Conservation (phyloP, 805 yeast species). For the Tetrapisispora iriomotensis region DNA sequence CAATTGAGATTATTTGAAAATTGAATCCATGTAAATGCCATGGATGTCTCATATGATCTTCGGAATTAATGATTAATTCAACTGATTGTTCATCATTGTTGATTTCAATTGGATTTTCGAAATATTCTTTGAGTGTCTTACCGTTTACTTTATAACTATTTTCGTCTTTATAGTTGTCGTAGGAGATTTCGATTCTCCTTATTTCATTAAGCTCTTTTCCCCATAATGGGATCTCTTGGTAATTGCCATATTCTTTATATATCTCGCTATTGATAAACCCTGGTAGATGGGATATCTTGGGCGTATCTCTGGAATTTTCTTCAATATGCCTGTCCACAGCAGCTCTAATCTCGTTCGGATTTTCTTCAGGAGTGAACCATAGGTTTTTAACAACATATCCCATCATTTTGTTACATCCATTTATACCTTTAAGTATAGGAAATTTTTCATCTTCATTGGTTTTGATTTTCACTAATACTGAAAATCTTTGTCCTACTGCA, state of each 20-base stretch:
- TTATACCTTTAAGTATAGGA: slow-evolving; percentile 31
- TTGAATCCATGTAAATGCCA: slow-evolving; percentile 56
- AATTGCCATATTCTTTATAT: slow-evolving; percentile 16
- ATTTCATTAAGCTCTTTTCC: slow-evolving; percentile 12
- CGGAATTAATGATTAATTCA: slow-evolving; percentile 56
- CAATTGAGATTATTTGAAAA: slow-evolving; percentile 43
- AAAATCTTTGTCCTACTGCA: slow-evolving; percentile 72
- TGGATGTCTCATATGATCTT: slow-evolving; percentile 59
- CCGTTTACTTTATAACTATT: slow-evolving; percentile 39
- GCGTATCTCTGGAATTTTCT: not conserved
- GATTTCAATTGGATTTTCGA: slow-evolving; percentile 33
- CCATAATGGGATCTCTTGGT: slow-evolving; percentile 2
- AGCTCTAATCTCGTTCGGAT: not conserved
- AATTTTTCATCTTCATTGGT: slow-evolving; percentile 22
- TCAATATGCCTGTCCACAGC: not conserved
- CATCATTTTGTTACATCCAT: slow-evolving; percentile 42
- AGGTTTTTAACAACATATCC: slow-evolving; percentile 34
- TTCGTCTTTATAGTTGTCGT: slow-evolving; percentile 37
- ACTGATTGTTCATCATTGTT: slow-evolving; percentile 32
- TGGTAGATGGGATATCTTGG: slow-evolving; percentile 34
- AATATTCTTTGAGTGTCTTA: slow-evolving; percentile 49
- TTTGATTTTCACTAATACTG: slow-evolving; percentile 47
- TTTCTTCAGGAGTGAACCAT: slow-evolving; percentile 9
- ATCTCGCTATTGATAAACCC: slow-evolving; percentile 15
- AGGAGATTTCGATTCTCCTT: slow-evolving; percentile 30